Conservation (phyloP, 2,329 filamentous ascomycete species). For the Arthrobotrys sinensis region DNA sequence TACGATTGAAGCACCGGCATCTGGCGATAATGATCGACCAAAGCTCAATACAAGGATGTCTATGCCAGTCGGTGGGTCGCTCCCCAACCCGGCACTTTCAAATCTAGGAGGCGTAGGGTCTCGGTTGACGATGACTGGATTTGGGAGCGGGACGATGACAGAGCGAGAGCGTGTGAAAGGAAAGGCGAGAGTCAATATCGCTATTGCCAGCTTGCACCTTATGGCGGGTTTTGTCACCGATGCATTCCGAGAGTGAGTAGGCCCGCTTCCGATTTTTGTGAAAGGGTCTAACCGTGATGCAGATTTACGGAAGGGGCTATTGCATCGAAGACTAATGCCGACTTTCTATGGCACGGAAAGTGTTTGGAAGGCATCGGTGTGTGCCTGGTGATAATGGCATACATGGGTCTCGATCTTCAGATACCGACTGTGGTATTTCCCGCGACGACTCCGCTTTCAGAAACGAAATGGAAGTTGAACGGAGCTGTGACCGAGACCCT, state of each 20-base stretch:
- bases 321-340: constrained; percentile 82
- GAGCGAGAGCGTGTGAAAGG: constrained; percentile 86
- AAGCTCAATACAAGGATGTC: constrained; percentile 78
- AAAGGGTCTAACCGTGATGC: constrained; percentile 17
- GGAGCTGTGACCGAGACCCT: constrained; percentile 68
- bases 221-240: constrained; percentile 92
- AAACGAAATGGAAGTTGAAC: constrained; percentile 68
- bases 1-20: constrained; percentile 82
- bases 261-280: neutral
- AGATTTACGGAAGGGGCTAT: constrained; percentile 81
- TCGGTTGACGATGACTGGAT: constrained; percentile 76
- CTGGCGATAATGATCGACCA: constrained; percentile 68
- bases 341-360: constrained; percentile 98
- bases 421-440: constrained; percentile 70
- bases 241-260: constrained; percentile 78
- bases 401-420: constrained; percentile 85
- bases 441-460: constrained; percentile 69
- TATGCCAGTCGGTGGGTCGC: constrained; percentile 77
- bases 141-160: constrained; percentile 79
- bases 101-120: constrained; percentile 42
- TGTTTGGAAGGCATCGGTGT: constrained; percentile 89
- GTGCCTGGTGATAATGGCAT: constrained; percentile 85
- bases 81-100: constrained; percentile 75
- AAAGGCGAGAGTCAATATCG: constrained; percentile 82
- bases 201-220: constrained; percentile 88